These are phyloP conservation scores for Aspergillus sp. DNA, from an alignment of 2,329 filamentous ascomycete genomes.

Conservation along the genomic window DNA sequence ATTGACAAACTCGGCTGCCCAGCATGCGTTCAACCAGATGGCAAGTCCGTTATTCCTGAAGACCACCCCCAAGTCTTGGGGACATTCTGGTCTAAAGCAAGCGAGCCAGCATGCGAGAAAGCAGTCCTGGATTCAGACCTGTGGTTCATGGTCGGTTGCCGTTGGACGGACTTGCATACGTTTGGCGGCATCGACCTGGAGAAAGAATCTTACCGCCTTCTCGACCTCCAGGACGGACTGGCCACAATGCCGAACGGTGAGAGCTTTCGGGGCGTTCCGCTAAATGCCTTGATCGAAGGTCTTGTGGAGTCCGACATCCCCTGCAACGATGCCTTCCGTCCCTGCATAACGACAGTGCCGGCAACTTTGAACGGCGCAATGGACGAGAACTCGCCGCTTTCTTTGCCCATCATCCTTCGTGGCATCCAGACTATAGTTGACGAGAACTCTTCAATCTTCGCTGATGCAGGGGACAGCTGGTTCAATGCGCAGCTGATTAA, in stretches of 20 bases:
- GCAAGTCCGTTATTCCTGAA: constrained; percentile 6
- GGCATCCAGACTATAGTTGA: constrained; percentile 4
- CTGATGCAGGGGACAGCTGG: constrained; percentile 10
- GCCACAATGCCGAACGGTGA: background rate
- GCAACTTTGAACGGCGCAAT: background rate
- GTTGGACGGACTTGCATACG: constrained; percentile 7
- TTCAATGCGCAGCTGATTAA: constrained; percentile 6
- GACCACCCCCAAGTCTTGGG: constrained; percentile 4
- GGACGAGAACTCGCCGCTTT: background rate
- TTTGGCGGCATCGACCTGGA: background rate
- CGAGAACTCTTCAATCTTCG: constrained; percentile 2
- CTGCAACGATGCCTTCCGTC: background rate
- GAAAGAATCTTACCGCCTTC: background rate
- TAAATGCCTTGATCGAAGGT: background rate
- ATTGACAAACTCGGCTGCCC: constrained; percentile 3
- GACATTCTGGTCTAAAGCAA: constrained; percentile 1
- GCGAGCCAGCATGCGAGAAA: background rate
- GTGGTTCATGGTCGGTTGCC: constrained; percentile 4
- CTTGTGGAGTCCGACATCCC: constrained; percentile 1
- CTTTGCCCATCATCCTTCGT: background rate
- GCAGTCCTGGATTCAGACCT: constrained; percentile 3
- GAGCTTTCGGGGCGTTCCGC: background rate
- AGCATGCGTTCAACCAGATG: constrained; percentile 5
- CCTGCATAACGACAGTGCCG: background rate
- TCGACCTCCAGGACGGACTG: constrained; percentile 2